A percentile compares a stretch with the other conserved stretches of the same genome.
phyloP scores from a whole-genome alignment of 495 filamentous ascomycete genomes.

The Trichoderma parareesei region DNA sequence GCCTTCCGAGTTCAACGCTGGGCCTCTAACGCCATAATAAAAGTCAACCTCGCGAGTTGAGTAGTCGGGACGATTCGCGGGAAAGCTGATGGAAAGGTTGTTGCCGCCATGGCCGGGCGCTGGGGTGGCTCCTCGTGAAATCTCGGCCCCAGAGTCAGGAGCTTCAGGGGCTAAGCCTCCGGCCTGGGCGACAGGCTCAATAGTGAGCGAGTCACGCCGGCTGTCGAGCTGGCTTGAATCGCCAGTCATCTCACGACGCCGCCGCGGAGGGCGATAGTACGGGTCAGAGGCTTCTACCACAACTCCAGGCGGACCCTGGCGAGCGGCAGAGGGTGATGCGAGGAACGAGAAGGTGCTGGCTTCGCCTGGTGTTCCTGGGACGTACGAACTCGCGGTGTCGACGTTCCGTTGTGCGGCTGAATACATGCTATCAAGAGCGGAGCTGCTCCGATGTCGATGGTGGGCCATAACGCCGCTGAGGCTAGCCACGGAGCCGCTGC shows the following conservation, averaged over 20 bases:
- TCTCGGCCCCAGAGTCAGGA: constrained; percentile 18
- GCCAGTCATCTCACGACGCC: constrained; percentile 53
- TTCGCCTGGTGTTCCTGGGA: constrained; percentile 59
- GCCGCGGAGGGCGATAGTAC: constrained; percentile 78
- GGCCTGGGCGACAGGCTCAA: constrained; percentile 7
- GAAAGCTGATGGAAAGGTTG: constrained; percentile 20
- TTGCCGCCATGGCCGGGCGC: constrained; percentile 21
- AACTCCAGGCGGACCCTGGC: constrained; percentile 33
- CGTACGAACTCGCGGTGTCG: constrained; percentile 47
- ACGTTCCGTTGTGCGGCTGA: constrained; percentile 23
- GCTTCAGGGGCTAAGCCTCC: constrained; percentile 20
- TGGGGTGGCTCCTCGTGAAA: constrained; percentile 34
- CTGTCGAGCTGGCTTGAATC: constrained; percentile 26
- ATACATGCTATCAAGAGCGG: constrained; percentile 36
- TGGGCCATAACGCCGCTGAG: constrained; percentile 58
- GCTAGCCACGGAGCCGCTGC: constrained; percentile 75
- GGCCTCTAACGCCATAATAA: constrained; percentile 85
- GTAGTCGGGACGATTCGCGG: constrained; percentile 62
- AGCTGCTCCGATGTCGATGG: constrained; percentile 32
- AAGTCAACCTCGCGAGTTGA: constrained; percentile 89
- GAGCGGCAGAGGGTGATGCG: constrained; percentile 42
- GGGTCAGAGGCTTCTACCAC: constrained; percentile 53
- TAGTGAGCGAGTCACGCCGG: constrained; percentile 21
- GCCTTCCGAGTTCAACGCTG: constrained; percentile 70
- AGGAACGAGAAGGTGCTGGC: constrained; percentile 62